Percentiles rank a stretch among this genome's conserved stretches.
Conservation (phyloP, 768 basidiomycete species). For the Megacollybia marginata region DNA sequence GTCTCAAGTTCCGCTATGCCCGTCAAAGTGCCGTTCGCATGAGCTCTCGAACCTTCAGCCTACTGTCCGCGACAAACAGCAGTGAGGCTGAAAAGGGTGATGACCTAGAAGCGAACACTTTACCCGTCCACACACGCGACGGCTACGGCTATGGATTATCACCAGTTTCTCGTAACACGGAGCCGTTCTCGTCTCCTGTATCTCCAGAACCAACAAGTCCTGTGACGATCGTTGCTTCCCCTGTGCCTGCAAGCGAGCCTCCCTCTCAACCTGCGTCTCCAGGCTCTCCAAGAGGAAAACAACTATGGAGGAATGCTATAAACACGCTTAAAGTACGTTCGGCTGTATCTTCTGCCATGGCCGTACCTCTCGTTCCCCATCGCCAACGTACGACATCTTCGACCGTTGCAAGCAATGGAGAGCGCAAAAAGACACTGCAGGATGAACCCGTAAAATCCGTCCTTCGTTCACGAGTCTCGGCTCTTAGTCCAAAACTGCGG, state of each 20-base stretch:
- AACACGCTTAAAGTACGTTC: constrained; percentile 36
- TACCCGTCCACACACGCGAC: too few species aligned
- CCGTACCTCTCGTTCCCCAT: constrained; percentile 13
- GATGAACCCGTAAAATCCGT: constrained; percentile 29
- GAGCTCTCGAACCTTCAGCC: too few species aligned
- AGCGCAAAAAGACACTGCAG: constrained; percentile 17
- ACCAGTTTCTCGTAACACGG: too few species aligned
- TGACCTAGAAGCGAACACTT: too few species aligned
- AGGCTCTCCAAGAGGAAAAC: constrained; percentile 16
- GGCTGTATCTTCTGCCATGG: constrained; percentile 14
- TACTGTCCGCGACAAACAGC: too few species aligned
- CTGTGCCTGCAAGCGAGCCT: neutral
- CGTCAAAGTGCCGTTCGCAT: too few species aligned
- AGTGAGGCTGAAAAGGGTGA: too few species aligned
- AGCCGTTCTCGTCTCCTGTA: too few species aligned
- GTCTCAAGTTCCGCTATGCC: too few species aligned
- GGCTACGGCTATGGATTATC: too few species aligned
- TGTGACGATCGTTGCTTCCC: neutral
- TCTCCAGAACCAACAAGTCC: too few species aligned
- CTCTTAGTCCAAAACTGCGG: constrained; percentile 47
- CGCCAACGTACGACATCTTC: constrained; percentile 31
- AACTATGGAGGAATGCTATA: constrained; percentile 37
- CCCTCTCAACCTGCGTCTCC: neutral
- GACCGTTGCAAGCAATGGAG: constrained; percentile 15
- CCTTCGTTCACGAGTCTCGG: constrained; percentile 38